These are phyloP conservation scores for Aspergillus fischeri DNA, from an alignment of 2,329 filamentous ascomycete genomes.

Conservation along the genomic window DNA sequence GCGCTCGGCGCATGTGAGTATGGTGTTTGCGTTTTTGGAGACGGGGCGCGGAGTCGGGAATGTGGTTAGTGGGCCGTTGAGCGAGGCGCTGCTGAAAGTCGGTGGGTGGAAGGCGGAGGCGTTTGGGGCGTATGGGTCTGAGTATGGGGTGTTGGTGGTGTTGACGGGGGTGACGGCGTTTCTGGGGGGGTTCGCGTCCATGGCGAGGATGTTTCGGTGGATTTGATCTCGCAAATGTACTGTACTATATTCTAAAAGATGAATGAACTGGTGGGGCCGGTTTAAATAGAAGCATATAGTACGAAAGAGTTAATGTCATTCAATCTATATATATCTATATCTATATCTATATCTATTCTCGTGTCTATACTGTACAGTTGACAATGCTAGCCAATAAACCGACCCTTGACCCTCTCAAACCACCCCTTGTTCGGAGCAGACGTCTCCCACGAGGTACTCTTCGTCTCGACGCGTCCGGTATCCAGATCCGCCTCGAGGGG, in stretches of 20 bases:
- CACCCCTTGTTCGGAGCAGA: constrained; percentile 19
- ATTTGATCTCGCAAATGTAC: not conserved
- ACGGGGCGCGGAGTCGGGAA: constrained; percentile 32
- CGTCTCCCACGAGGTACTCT: constrained; percentile 27
- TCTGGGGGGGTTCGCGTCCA: constrained; percentile 35
- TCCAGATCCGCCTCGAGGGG: constrained; percentile 39
- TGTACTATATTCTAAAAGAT: not conserved
- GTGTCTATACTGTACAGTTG: not conserved
- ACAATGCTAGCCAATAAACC: not conserved
- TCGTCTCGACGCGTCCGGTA: constrained; percentile 33
- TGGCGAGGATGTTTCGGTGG: not conserved
- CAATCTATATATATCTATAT: not conserved
- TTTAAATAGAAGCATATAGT: not conserved
- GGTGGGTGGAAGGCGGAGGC: constrained; percentile 32
- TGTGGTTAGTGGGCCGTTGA: constrained; percentile 49
- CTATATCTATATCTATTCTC: not conserved
- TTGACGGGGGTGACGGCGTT: constrained; percentile 54
- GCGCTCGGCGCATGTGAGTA: constrained; percentile 26
- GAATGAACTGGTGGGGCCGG: no score
- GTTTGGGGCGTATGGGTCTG: constrained; percentile 46
- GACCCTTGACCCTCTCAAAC: constrained; percentile 19
- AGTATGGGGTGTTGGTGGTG: constrained; percentile 53
- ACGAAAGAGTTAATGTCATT: not conserved
- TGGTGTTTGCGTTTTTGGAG: constrained; percentile 32
- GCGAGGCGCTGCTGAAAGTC: constrained; percentile 49